Evolutionary conservation across 2,329 filamentous ascomycete genomes (phyloP).

Genomic region (Trichothecium sympodiale): DNA sequence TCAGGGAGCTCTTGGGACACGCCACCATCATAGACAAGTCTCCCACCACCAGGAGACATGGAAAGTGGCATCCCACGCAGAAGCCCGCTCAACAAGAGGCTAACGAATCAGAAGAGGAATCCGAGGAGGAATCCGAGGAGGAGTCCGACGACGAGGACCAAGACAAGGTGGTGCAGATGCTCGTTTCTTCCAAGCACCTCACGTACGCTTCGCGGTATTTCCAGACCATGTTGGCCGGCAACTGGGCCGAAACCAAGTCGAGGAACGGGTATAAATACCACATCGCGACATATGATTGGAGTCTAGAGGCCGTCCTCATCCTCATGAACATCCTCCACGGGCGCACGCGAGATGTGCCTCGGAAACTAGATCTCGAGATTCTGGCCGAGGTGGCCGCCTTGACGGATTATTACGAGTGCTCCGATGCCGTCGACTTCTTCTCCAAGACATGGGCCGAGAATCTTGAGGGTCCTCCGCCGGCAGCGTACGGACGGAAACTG

Average conservation of each 20-base stretch:
- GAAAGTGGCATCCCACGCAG: too few relatives aligned
- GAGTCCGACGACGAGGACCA: background rate
- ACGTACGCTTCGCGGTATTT: constrained; percentile 18
- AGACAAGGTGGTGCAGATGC: background rate
- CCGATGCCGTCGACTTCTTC: constrained; percentile 29
- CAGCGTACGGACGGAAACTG: too few relatives aligned
- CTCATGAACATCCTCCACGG: constrained; percentile 35
- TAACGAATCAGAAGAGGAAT: too few relatives aligned
- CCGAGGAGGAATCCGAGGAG: too few relatives aligned
- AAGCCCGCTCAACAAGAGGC: too few relatives aligned
- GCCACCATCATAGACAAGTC: too few relatives aligned
- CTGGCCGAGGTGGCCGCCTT: constrained; percentile 32
- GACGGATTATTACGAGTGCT: constrained; percentile 29
- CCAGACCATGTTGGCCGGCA: constrained; percentile 7
- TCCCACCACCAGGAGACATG: too few relatives aligned
- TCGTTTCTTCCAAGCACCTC: constrained; percentile 23
- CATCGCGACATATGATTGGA: constrained; percentile 10
- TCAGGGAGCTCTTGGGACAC: too few relatives aligned
- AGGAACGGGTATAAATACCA: constrained; percentile 8
- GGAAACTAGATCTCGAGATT: constrained; percentile 23
- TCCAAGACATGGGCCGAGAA: constrained; percentile 27
- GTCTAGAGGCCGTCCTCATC: constrained; percentile 26
- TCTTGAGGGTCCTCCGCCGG: background rate
- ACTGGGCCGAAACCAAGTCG: constrained; percentile 6
- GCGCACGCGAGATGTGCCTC: constrained; percentile 26